Base-by-base conservation (phyloP, 2,329 filamentous ascomycete species). In the Teratosphaeria pseudoeucalypti region DNA sequence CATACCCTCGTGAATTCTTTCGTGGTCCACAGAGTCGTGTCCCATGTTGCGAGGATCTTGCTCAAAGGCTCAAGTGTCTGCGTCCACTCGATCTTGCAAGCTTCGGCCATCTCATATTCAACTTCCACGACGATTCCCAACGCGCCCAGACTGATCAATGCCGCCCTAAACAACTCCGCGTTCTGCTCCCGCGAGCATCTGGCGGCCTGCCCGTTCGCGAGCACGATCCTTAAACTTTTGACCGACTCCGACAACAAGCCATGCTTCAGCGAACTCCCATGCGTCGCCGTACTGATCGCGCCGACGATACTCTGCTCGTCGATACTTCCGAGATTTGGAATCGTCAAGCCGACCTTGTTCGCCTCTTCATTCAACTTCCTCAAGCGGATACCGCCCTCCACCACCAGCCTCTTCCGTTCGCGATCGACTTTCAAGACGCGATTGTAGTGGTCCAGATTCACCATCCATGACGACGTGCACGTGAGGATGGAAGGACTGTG, bases 291-390 rank as follows among this genome's bases (percentile, higher is more conserved):
- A 23, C 89, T 86, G 62, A 97, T 95, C 14, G 91, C 92, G 32
- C 94, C 94, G 1, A 90, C 91, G 63, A 97, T 86, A 60, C 89
- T 94, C 79, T 99, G 94, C 68, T 90, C 85, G 72, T 96, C 91
- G 75, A 99, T 99, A 73, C 90, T 96, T 39, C 94, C 94, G 54
- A 97, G 78, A 72, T 95, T 96, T 32, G 89, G 88, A 82, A 99
- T 87, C 2, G 91, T 90, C 63, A 96, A 80, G 0, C 90, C 90
- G 67, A 86, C 76, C 58, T 82, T 80, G 65, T 89, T 90, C 34
- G 96, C 84, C 68, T 85, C 83, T 52, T 82, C 80, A 63, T 90
- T 88, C 60, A 99, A 78, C 61, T 86, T 78, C 67, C 84, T 84
- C 62, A 99, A 78, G 23, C 92, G 82, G 64, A 97, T 96, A 16